Conservation (phyloP, 106 monocot genomes). For the Gastrodia elata region DNA sequence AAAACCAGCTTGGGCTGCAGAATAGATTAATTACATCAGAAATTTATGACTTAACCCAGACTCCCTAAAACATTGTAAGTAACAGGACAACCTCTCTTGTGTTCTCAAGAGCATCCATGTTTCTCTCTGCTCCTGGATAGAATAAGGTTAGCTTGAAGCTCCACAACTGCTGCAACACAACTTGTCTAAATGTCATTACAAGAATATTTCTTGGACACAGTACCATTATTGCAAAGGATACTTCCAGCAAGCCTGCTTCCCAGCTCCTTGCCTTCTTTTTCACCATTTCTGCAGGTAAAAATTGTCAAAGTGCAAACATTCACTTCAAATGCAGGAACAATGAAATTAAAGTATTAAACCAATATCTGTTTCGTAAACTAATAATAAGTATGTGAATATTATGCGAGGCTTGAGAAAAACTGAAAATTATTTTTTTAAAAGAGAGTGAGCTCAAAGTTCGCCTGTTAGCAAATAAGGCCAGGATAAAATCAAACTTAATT, state of each 20-base stretch:
- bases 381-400: not conserved
- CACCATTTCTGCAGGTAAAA: conserved; percentile 72
- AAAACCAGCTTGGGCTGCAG: conserved; percentile 29
- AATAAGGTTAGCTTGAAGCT: conserved; percentile 59
- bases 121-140: conserved; percentile 49
- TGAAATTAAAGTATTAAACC: not conserved
- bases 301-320: conserved; percentile 31
- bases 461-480: not conserved
- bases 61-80: not conserved
- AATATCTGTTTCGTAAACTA: not conserved
- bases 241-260: conserved; percentile 26
- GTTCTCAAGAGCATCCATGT: conserved; percentile 51
- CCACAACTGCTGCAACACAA: conserved; percentile 56
- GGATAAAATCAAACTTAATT: not conserved
- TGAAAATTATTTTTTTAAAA: not conserved
- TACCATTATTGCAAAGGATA: conserved; percentile 19
- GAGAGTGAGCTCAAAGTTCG: not conserved
- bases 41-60: not conserved
- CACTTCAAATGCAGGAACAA: not conserved
- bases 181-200: conserved; percentile 89
- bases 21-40: conserved; percentile 12
- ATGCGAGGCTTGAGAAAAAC: not conserved
- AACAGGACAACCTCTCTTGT: conserved; percentile 44
- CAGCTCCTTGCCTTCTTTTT: conserved; percentile 62
- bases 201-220: conserved; percentile 51